Base-by-base conservation (phyloP, 2,329 filamentous ascomycete species). In the Alternaria triticina region DNA sequence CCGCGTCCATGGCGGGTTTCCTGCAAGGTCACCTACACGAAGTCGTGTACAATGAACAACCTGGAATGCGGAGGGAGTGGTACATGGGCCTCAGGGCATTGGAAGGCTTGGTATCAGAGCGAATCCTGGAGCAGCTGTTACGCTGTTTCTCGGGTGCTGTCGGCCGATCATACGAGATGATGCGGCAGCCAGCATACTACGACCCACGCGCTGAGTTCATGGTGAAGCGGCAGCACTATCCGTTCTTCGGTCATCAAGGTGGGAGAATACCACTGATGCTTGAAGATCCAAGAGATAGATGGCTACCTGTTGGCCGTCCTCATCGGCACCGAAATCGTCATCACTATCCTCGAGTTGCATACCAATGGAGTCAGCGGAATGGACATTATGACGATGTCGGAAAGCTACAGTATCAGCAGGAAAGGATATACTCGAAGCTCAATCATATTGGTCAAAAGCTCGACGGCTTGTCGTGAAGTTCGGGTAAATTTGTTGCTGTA, bases 391-490 rank as follows among this genome's bases (percentile, higher is more conserved):
- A 56, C 15, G 45, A 60, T 15, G 12, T 63, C 25, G 20, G 40
- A 25, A 40, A 17, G 13, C 36, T 60, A 15, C 57, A 60, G 5
- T 40, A 54, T 54, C 57, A 60, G 36, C 61, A 63, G 22, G 28
- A 46, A 40, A 51, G 56, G 17, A 56, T 63, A 27, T 56, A 49
- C 6, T 43, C 23, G 22, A 56, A 47, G 52, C 46, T 57, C 12
- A 46, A 63, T 13, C 22, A 58, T 30, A 54, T 63, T 10, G 52
- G 52, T 13, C 30, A 9, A 5, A 54, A 60, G 50, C 28, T 63
- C 13, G 50, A 60, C 5, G 20, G 15, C n/a, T 15, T 62, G 28
- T 20, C 30, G 23, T 36, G 22, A 25, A n/a, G 55, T 11, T 25
- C 11, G 9, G 8, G 12, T 22, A 52, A 27, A 49, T 17, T 49